A percentile compares a stretch with the other conserved stretches of the same genome.
Evolutionary conservation across 2,329 filamentous ascomycete species (phyloP).

Genomic region (Clathrospora elynae): DNA sequence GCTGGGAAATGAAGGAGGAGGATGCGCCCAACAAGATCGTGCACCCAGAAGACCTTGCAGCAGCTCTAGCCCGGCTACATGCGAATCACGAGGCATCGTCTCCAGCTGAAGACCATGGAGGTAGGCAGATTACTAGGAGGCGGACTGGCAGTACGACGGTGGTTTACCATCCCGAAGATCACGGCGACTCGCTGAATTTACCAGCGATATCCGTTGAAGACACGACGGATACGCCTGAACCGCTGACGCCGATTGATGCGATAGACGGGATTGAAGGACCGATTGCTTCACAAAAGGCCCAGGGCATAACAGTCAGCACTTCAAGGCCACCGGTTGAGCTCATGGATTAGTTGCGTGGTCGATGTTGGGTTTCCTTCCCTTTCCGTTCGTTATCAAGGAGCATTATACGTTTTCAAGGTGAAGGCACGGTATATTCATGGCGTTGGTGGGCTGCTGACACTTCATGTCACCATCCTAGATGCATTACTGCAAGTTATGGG

Average conservation of each 20-base stretch:
- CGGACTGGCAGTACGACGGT: constrained; percentile 62
- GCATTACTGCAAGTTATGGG: too few species aligned
- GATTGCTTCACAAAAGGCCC: constrained; percentile 42
- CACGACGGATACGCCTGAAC: constrained; percentile 56
- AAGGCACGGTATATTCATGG: constrained; percentile 28
- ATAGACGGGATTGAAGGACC: constrained; percentile 46
- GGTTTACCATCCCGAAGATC: constrained; percentile 66
- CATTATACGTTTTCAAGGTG: constrained; percentile 6
- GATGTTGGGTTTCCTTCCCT: constrained; percentile 12
- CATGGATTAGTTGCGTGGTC: constrained; percentile 32
- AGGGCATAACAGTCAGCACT: constrained; percentile 43
- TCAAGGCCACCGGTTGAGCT: constrained; percentile 49
- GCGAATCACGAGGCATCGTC: constrained; percentile 41
- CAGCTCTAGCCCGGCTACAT: constrained; percentile 60
- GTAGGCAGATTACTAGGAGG: constrained; percentile 29
- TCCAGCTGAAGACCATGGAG: constrained; percentile 32
- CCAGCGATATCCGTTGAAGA: constrained; percentile 69
- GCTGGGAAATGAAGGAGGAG: constrained; percentile 67
- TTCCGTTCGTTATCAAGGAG: constrained; percentile 23
- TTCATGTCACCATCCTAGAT: too few species aligned
- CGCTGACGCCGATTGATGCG: constrained; percentile 55
- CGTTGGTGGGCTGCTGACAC: constrained; percentile 25
- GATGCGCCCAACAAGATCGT: constrained; percentile 70
- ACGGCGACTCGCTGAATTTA: constrained; percentile 63
- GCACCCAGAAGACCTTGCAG: constrained; percentile 65